Base-by-base conservation (phyloP, 345 rosid species). In the Eucalyptus regnans region DNA sequence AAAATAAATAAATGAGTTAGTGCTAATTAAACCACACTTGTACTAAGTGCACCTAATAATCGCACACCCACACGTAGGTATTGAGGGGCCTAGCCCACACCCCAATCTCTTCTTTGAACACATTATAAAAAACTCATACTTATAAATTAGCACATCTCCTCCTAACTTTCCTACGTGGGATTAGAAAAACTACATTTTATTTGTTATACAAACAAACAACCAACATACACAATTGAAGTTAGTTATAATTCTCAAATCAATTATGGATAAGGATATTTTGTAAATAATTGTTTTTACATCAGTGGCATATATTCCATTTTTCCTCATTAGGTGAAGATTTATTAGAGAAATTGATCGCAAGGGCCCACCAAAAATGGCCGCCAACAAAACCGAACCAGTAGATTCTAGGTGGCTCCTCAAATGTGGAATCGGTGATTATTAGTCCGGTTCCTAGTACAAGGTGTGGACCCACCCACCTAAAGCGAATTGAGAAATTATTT, bases 21-120 rank as follows among this genome's bases (percentile, higher is more conserved):
- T 51, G 22, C 7, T 51, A 51, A 51, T 51, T 51, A 51, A 51
- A 51, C 8, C 54, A 1, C 1, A 0, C 1, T 0, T 0, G 0
- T 3, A 0, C 25, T 54, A 20, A 54, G 10, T 54, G 11, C 58
- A 54, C 58, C 27, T 56, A 56, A 56, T 56, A 8, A 56, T 56
- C 1, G 12, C 27, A 2, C 3, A 9, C 27, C 12, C 27, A 22
- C 4, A 56, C 17, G 23, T 5, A 0, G 8, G 1, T 56, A 56
- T 56, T 56, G 27, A 20, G 5, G 27, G 12, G 60, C 27, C 60
- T 22, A 22, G 3, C 27, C 27, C 62, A 56, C 12, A 22, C 0
- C 27, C 12, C 11, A 56, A 20, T 1, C 12, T 56, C 62, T 56
- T 56, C 62, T 56, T 56, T 56, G 27, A 56, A 56, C 29, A 22